These are phyloP conservation scores for Solanum corneliomulleri DNA, from an alignment of 257 asterid genomes.

Conservation along the genomic window DNA sequence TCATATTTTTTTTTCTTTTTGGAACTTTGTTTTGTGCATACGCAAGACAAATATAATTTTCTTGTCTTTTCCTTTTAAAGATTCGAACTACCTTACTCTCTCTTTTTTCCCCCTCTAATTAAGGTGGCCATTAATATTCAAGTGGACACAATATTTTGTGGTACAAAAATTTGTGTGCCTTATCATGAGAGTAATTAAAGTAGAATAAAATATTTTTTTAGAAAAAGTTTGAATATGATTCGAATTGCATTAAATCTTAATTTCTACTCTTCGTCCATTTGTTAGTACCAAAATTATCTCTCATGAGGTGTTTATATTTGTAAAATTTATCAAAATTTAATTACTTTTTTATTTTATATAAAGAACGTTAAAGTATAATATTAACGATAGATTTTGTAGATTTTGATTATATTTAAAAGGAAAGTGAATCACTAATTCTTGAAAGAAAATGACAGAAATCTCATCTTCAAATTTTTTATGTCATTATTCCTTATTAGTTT, in stretches of 20 bases:
- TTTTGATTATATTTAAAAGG: not conserved
- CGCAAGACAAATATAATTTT: not conserved
- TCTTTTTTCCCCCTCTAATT: not conserved
- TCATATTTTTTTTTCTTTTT: no score
- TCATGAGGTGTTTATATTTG: not conserved
- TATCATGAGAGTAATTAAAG: not conserved
- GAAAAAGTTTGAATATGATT: not conserved
- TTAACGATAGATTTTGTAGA: not conserved
- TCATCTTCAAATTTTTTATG: no score
- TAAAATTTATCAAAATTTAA: not conserved
- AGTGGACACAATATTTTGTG: not conserved
- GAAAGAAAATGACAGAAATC: no score
- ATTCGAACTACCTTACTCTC: not conserved
- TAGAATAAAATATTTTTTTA: not conserved
- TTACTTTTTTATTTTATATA: not conserved
- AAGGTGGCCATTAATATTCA: not conserved
- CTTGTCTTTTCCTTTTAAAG: not conserved
- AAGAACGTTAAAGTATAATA: not conserved
- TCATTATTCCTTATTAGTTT: no score
- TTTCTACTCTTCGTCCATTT: not conserved
- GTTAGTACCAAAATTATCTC: not conserved
- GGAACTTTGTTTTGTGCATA: not conserved
- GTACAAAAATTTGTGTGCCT: not conserved
- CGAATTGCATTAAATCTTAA: not conserved
- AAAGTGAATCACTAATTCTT: not conserved